Evolutionary conservation across 441 rosid genomes (phyloP).

Genomic region (Viola pubescens): DNA sequence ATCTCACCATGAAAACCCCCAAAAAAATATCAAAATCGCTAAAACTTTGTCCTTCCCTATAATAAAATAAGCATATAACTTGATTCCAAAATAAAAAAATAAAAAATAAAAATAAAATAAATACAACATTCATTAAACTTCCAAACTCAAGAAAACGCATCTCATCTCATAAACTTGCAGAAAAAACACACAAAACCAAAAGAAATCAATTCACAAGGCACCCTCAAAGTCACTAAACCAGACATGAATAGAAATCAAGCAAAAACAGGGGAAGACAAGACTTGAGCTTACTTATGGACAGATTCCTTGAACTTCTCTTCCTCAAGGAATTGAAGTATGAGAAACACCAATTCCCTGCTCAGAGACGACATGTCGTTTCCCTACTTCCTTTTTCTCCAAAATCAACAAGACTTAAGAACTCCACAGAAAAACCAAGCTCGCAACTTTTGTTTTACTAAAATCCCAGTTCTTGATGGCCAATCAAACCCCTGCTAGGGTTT

Average conservation of each 20-base stretch:
- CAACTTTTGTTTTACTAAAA: neutral
- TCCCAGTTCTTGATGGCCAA: conserved; percentile 23
- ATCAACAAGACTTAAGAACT: neutral
- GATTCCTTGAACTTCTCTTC: conserved; percentile 90
- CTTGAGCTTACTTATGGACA: conserved; percentile 52
- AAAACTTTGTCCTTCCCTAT: too few relatives aligned
- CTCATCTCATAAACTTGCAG: neutral
- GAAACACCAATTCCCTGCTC: conserved; percentile 86
- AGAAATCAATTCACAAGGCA: neutral
- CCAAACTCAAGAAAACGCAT: too few relatives aligned
- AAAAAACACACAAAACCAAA: conserved; percentile 1
- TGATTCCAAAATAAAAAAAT: too few relatives aligned
- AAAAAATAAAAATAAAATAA: too few relatives aligned
- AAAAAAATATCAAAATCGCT: too few relatives aligned
- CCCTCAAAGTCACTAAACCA: too few relatives aligned
- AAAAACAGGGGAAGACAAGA: neutral
- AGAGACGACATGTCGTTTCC: conserved; percentile 51
- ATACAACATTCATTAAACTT: too few relatives aligned
- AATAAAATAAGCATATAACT: too few relatives aligned
- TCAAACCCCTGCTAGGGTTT: conserved; percentile 61
- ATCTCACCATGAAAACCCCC: too few relatives aligned
- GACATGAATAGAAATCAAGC: neutral
- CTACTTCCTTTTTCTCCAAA: conserved; percentile 9
- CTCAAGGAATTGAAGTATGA: conserved; percentile 86
- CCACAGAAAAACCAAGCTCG: conserved; percentile 21